Percentiles rank a stretch among this genome's conserved stretches.
These are phyloP conservation scores for Atkinsonella hypoxylon DNA, from an alignment of 2,329 filamentous ascomycete genomes.

Conservation along the genomic window DNA sequence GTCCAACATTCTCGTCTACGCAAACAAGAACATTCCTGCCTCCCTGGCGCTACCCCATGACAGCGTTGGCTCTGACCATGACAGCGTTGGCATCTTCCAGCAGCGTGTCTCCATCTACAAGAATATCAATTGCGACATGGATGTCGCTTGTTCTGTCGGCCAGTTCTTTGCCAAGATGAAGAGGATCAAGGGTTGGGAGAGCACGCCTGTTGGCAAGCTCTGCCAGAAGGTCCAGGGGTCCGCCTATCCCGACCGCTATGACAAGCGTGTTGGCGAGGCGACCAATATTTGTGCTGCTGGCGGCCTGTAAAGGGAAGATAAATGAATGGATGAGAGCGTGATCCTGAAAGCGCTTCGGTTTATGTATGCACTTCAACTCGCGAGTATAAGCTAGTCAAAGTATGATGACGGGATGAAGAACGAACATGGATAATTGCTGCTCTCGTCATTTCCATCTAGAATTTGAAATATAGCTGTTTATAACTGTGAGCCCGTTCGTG, in stretches of 20 bases:
- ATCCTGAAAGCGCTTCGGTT: too few species aligned
- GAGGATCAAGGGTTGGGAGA: conserved; percentile 11
- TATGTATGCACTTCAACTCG: too few species aligned
- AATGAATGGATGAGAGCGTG: background rate
- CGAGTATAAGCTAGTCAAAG: too few species aligned
- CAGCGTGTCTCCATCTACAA: conserved; percentile 13
- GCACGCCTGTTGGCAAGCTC: conserved; percentile 11
- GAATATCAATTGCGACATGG: conserved; percentile 13
- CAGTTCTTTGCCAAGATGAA: conserved; percentile 13
- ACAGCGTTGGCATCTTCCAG: conserved; percentile 15
- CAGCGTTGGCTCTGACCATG: conserved; percentile 12
- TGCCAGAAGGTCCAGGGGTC: conserved; percentile 15
- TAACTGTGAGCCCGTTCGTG: too few species aligned
- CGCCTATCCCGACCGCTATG: conserved; percentile 10
- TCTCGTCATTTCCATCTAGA: too few species aligned
- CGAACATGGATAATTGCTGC: too few species aligned
- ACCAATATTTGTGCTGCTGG: conserved; percentile 11
- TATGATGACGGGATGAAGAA: too few species aligned
- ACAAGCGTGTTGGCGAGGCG: conserved; percentile 9
- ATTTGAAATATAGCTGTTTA: too few species aligned
- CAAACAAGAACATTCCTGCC: conserved; percentile 11
- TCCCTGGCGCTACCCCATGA: conserved; percentile 11
- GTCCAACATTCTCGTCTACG: conserved; percentile 12
- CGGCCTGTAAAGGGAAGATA: conserved; percentile 6
- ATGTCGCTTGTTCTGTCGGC: conserved; percentile 11